Base-by-base conservation (phyloP, 257 asterid genomes). In the Eustoma russellianum region DNA sequence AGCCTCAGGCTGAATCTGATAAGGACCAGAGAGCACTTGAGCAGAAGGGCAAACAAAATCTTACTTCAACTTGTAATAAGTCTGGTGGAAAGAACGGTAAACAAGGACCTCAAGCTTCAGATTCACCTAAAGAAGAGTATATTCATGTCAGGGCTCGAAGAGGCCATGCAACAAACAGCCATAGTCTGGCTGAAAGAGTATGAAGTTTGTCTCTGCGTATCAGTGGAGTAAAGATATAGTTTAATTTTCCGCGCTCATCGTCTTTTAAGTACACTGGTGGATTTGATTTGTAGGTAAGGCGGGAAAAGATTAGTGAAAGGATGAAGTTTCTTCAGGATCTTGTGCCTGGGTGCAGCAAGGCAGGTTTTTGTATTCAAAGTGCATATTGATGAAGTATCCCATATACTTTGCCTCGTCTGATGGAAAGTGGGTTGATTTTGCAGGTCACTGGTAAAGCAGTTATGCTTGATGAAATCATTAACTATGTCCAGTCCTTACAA, bases 301-400 rank as follows among this genome's bases (percentile, higher is more conserved):
- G 98, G 79, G 98, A 92, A 68, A 92, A 83, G 76, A 92, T 92
- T 53, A 92, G 98, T 60, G 97, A 92, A 72, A 83, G 98, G 73
- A 92, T 92, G 98, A 92, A 88, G 66, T 88, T 82, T 72, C 98
- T 92, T 70, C 98, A 92, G 70, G 98, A 92, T 78, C 97, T 92
- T 57, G 98, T 92, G 52, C 98, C 98, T 51, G 97, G 98, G 67
- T 92, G 98, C 64, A 92, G 77, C 82, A 92, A 92, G 95, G 98
- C 84, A 71, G 52, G 67, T 53, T 43, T 55, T 54, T n/a, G 18
- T 52, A 7, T 28, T 60, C 5, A 14, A 38, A 38, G 16, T 48
- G 41, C 15, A 2, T 35, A 19, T 41, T 38, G 43, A 38, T 38
- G 43, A 12, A 43, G 13, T 9, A 53, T 38, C 49, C 28, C 38